Percentiles rank a stretch among this genome's conserved stretches.
Evolutionary conservation across 306 rosid species (phyloP).

Genomic region (Elaeagnus macrophylla): DNA sequence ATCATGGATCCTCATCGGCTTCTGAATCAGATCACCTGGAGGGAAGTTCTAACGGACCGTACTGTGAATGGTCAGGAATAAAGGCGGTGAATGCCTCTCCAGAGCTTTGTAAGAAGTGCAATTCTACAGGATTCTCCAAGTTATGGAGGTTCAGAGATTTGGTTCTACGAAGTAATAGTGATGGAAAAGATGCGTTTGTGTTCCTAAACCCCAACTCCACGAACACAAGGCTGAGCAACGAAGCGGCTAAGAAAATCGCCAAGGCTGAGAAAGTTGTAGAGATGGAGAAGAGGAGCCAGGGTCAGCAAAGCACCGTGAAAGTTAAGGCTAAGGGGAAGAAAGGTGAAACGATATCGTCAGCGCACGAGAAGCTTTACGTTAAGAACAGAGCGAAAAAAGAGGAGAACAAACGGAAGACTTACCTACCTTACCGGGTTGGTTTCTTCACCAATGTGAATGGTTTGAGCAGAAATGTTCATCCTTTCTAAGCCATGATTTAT

Average conservation of each 20-base stretch:
- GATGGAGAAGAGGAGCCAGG: not conserved
- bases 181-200: slow-evolving; percentile 71
- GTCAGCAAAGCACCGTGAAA: not conserved
- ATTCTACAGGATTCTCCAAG: slow-evolving; percentile 75
- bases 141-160: slow-evolving; percentile 59
- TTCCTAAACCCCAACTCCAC: slow-evolving; percentile 35
- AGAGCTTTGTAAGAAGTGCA: slow-evolving; percentile 48
- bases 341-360: slow-evolving; percentile 32
- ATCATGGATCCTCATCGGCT: slow-evolving; percentile 14
- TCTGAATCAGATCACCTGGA: slow-evolving; percentile 28
- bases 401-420: slow-evolving; percentile 56
- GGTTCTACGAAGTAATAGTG: slow-evolving; percentile 65
- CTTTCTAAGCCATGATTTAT: slow-evolving; percentile 29
- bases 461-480: slow-evolving; percentile 62
- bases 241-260: slow-evolving; percentile 1
- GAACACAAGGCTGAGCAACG: slow-evolving; percentile 2
- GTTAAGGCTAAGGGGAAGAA: slow-evolving; percentile 9
- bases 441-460: slow-evolving; percentile 56
- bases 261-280: not conserved
- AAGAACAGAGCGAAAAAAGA: slow-evolving; percentile 53
- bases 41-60: slow-evolving; percentile 28
- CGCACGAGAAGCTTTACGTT: slow-evolving; percentile 61
- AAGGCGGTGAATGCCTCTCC: slow-evolving; percentile 29
- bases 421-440: slow-evolving; percentile 75
- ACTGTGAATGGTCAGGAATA: slow-evolving; percentile 58